Base-by-base conservation (phyloP, 148 eudicot genomes). In the Nyssa sinensis region DNA sequence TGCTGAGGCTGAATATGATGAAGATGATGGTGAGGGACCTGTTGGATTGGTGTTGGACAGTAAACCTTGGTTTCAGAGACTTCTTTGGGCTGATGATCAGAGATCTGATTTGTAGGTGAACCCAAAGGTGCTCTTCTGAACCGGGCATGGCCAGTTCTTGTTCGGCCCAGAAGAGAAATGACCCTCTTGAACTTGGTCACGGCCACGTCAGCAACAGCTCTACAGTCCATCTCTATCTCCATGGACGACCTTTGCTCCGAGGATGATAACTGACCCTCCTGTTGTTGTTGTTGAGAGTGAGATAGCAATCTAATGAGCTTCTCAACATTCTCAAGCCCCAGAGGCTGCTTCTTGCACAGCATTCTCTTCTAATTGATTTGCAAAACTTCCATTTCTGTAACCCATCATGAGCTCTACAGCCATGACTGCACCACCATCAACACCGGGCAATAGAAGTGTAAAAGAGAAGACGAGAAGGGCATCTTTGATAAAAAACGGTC, bases 1-100 rank as follows among this genome's bases (percentile, higher is more conserved):
- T n/a, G n/a, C n/a, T n/a, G n/a, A n/a, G n/a, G n/a, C n/a, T n/a
- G n/a, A n/a, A n/a, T n/a, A n/a, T 3, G 9, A 37, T 37, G 44
- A 37, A 3, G 5, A 16, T 39, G 53, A 7, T 62, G 53, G 29
- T 57, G 25, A 63, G 74, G 33, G 5, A 94, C 77, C 35, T 94
- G 98, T 30, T 87, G 88, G 14, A 94, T 88, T 12, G 98, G 98
- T 3, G 84, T 86, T 0, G 98, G 97, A 23, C 88, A 82, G 21
- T 90, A 82, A 21, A 93, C 85, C 57, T 73, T 71, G 7, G 55
- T 33, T 7, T 81, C 80, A 11, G 63, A 16, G 3, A 5, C 23
- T 17, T 81, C 82, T 9, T 61, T 30, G 64, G 29, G 2, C 29
- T 51, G 39, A 7, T 31, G 31, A 16, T 1, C 9, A 1, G 16